phyloP scores from a whole-genome alignment of 1,284 basidiomycete species.

The Cystobasidiaceae sp. region DNA sequence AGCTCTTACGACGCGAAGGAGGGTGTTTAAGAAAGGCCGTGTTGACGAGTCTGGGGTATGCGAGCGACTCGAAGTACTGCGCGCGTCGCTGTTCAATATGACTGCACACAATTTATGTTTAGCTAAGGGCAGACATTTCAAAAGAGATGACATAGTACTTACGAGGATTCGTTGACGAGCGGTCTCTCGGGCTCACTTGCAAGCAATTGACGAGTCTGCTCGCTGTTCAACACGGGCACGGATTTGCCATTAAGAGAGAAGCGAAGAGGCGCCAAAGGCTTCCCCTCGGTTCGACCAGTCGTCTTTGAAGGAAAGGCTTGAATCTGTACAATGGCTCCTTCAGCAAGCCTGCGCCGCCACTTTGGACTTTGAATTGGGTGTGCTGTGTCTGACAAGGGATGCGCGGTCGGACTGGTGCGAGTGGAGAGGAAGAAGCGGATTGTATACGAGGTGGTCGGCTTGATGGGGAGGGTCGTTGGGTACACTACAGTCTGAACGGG shows the following conservation, averaged over 20 bases:
- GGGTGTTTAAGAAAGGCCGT: slow-evolving; percentile 25
- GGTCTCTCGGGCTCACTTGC: too few relatives aligned
- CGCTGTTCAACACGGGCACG: neutral
- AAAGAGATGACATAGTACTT: too few relatives aligned
- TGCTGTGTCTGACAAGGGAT: slow-evolving; percentile 69
- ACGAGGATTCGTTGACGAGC: too few relatives aligned
- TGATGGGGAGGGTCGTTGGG: neutral
- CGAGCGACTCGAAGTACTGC: neutral
- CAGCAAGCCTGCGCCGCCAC: slow-evolving; percentile 52
- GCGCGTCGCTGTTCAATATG: neutral
- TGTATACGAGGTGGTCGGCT: slow-evolving; percentile 58
- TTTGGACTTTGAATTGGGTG: slow-evolving; percentile 62
- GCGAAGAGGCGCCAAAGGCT: neutral
- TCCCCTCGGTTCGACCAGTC: neutral
- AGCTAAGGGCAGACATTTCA: too few relatives aligned
- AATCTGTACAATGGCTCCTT: neutral
- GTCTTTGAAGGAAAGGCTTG: neutral
- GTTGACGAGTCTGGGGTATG: slow-evolving; percentile 25
- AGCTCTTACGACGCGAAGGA: neutral
- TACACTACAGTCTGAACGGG: neutral
- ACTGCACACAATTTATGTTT: too few relatives aligned
- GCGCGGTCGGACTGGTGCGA: slow-evolving; percentile 65
- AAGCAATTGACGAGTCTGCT: too few relatives aligned
- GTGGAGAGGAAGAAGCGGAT: slow-evolving; percentile 73
- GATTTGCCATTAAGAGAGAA: slow-evolving; percentile 1